These are phyloP conservation scores for Alnus glutinosa DNA, from an alignment of 306 rosid genomes.

Conservation along the genomic window DNA sequence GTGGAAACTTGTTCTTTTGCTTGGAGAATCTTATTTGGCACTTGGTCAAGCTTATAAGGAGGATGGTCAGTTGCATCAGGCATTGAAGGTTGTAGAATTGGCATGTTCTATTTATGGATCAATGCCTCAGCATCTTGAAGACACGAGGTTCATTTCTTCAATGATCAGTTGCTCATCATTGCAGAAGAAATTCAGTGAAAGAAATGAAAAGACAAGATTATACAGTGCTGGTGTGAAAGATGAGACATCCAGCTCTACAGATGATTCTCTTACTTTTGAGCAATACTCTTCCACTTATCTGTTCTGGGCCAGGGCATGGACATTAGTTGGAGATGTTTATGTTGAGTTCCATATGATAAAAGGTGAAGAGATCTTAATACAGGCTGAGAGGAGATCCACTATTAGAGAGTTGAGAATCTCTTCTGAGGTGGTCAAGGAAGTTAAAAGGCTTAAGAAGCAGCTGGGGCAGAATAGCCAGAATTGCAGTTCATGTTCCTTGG, in stretches of 20 bases:
- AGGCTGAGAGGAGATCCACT: slow-evolving; percentile 52
- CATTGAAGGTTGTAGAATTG: slow-evolving; percentile 84
- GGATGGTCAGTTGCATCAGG: slow-evolving; percentile 77
- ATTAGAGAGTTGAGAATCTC: slow-evolving; percentile 72
- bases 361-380: slow-evolving; percentile 48
- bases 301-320: slow-evolving; percentile 97
- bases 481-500: slow-evolving; percentile 84
- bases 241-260: slow-evolving; percentile 36
- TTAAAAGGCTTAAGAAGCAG: slow-evolving; percentile 88
- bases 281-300: slow-evolving; percentile 72
- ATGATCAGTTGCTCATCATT: slow-evolving; percentile 59
- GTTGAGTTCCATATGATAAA: slow-evolving; percentile 64
- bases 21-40: slow-evolving; percentile 94
- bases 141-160: slow-evolving; percentile 81
- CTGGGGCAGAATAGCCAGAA: slow-evolving; percentile 65
- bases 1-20: slow-evolving; percentile 97
- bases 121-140: slow-evolving; percentile 92
- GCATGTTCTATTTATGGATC: slow-evolving; percentile 95
- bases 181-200: slow-evolving; percentile 37
- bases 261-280: slow-evolving; percentile 46
- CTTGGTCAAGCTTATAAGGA: slow-evolving; percentile 89
- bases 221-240: slow-evolving; percentile 35
- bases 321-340: slow-evolving; percentile 82
- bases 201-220: slow-evolving; percentile 42
- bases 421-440: slow-evolving; percentile 94